Base-by-base conservation (phyloP, 495 filamentous ascomycete species). In the Hyaloscypha variabilis region DNA sequence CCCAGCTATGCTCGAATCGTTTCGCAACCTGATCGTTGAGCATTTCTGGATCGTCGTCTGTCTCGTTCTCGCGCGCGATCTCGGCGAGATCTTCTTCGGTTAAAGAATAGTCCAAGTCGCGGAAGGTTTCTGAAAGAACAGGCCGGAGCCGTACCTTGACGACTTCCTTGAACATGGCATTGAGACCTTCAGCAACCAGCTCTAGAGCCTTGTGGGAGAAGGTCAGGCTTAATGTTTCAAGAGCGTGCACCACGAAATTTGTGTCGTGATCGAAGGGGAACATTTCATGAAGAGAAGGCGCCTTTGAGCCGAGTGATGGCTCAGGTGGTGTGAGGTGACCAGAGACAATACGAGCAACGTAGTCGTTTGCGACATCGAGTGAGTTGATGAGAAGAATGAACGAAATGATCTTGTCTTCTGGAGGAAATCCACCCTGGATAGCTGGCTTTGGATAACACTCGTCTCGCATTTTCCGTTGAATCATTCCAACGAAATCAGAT, bases 311-410 rank as follows among this genome's bases (percentile, higher is more conserved):
- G 21, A 63, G 30, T 72, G 29, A 60, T 65, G 49, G 69, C 65
- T 50, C 69, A 61, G 53, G 34, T 14, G 74, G 63, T 25, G 71
- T 73, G 13, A 91, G 73, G 58, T 88, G 85, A 50, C 85, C 81
- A 51, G 87, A 79, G 58, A 97, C 86, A 69, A 99, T 97, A 53
- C 94, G 92, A 39, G 87, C 85, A 60, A 93, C 82, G 76, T 99
- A 99, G 71, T 97, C 93, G 64, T 90, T 88, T 17, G 91, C 88
- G 25, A 96, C 81, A 75, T 98, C 95, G 26, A 99, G 86, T 73
- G 94, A 96, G 80, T 99, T 99, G 72, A 97, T 92, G 29, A 97
- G 86, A 13, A 98, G 88, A 10, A 97, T 87, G 77, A 98, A 98
- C 4, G 88, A 77, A 63, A 97, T 82, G 55, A 94, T 87, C 60